Evolutionary conservation across 2,329 filamentous ascomycete species (phyloP), one percentile per base, ranked within the genome.

Genomic region (Cercospora zeae-maydis): DNA sequence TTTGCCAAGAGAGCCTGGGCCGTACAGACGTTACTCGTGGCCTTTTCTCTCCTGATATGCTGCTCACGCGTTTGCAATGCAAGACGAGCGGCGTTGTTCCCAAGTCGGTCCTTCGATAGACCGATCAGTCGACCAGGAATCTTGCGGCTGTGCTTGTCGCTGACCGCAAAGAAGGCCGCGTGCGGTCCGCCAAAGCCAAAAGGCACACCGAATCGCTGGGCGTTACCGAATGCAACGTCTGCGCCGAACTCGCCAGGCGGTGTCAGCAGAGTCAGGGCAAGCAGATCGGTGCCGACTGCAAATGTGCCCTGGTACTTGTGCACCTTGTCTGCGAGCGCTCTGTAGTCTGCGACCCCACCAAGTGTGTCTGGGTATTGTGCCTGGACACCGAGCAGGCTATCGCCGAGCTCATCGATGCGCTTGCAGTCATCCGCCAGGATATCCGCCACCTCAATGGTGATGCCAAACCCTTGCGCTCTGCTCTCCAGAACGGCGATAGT

Each of bases 1-100:
- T 98, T 98, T 37, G 93, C 93, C 57, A 97, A 82, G 27, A 98
- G 81, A 8, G 93, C 93, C 78, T 98, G 93, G 1, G 93, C 93
- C 1, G 93, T 98, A 80, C 93, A 98, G 63, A 97, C 93, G 74
- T 98, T 98, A 81, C 92, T 96, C 1, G 93, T 98, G 1, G 93
- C 93, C 83, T 97, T 97, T 76, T 98, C 93, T 73, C 93, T 86
- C 68, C 93, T 86, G 75, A 98, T 97, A 76, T 98, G 93, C 80
- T 98, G 93, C 79, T 98, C 93, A 71, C 93, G 84, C 9, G 93
- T 97, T 79, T 98, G 93, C 58, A 97, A 80, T 16, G 93, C 90
- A 73, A 97, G 79, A 71, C 93, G 85, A 68, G 96, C 87, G 4
- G 93, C 93, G 11, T 84, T 88, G 66, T 90, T 86, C 7, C 93